Conservation (phyloP, 768 basidiomycete genomes). For the Asterophora lycoperdoides region DNA sequence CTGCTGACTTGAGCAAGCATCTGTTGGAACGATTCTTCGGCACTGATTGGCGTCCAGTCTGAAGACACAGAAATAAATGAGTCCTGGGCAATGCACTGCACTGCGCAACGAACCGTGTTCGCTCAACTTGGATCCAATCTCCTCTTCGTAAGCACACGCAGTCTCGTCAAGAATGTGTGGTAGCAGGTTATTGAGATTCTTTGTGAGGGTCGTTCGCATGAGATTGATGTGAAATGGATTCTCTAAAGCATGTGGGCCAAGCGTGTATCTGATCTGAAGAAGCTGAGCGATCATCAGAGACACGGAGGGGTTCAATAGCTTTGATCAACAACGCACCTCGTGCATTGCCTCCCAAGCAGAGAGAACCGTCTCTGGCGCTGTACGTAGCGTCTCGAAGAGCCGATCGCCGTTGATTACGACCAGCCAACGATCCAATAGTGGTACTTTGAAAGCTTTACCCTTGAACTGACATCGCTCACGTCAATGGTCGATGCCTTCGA, state of each 20-base stretch:
- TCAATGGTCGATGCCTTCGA: no score
- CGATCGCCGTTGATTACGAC: constrained; percentile 37
- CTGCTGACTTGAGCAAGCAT: constrained; percentile 26
- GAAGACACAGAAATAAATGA: neutral
- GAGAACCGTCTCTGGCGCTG: constrained; percentile 42
- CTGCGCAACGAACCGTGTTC: constrained; percentile 18
- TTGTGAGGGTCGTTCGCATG: constrained; percentile 24
- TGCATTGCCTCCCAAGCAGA: constrained; percentile 36
- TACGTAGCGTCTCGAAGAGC: constrained; percentile 43
- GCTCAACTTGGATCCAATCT: constrained; percentile 11
- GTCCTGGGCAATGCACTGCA: neutral
- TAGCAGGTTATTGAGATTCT: constrained; percentile 24
- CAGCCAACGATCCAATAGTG: constrained; percentile 41
- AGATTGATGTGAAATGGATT: constrained; percentile 19
- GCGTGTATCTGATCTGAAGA: constrained; percentile 33
- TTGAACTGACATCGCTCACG: constrained; percentile 16
- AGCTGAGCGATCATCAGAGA: constrained; percentile 13
- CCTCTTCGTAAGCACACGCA: constrained; percentile 15
- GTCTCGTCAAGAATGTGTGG: constrained; percentile 24
- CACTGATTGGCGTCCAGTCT: constrained; percentile 22
- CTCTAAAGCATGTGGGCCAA: constrained; percentile 26
- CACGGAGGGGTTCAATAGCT: neutral
- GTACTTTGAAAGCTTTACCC: constrained; percentile 36
- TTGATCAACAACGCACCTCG: constrained; percentile 31
- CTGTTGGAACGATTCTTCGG: constrained; percentile 18